A percentile compares a stretch with the other conserved stretches of the same genome.
Conservation (phyloP, 2,329 filamentous ascomycete species). For the Trichophyton mentagrophytes region DNA sequence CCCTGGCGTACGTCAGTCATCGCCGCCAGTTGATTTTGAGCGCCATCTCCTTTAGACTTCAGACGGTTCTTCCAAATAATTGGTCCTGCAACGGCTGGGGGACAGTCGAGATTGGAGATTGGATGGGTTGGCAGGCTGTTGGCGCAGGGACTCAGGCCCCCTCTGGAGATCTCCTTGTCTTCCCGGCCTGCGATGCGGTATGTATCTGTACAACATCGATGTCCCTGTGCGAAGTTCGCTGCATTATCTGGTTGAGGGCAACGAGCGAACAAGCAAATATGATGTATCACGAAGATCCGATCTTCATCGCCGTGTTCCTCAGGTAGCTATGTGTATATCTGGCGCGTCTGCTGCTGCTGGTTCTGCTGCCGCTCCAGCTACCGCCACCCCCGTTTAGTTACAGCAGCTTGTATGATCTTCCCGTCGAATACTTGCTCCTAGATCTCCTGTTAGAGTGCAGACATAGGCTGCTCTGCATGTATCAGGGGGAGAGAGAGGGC, state of each 20-base stretch:
- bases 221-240: background rate
- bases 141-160: background rate
- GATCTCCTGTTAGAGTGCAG: too few relatives aligned
- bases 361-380: background rate
- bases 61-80: background rate
- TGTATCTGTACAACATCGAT: slow-evolving; percentile 1
- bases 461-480: too few relatives aligned
- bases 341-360: background rate
- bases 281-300: slow-evolving; percentile 1
- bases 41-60: background rate
- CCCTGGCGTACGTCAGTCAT: background rate
- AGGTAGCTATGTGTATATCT: background rate
- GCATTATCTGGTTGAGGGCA: background rate
- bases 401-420: too few relatives aligned
- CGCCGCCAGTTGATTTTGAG: background rate
- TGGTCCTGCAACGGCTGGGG: background rate
- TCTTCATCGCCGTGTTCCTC: background rate
- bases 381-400: background rate
- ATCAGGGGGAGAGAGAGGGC: too few relatives aligned
- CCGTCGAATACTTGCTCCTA: too few relatives aligned
- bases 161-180: background rate
- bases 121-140: background rate
- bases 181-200: background rate
- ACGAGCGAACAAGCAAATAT: slow-evolving; percentile 2
- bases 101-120: background rate